Evolutionary conservation across 2,329 filamentous ascomycete species (phyloP), one percentile per base, ranked within the genome.

Genomic region (Trichoderma polysporum): DNA sequence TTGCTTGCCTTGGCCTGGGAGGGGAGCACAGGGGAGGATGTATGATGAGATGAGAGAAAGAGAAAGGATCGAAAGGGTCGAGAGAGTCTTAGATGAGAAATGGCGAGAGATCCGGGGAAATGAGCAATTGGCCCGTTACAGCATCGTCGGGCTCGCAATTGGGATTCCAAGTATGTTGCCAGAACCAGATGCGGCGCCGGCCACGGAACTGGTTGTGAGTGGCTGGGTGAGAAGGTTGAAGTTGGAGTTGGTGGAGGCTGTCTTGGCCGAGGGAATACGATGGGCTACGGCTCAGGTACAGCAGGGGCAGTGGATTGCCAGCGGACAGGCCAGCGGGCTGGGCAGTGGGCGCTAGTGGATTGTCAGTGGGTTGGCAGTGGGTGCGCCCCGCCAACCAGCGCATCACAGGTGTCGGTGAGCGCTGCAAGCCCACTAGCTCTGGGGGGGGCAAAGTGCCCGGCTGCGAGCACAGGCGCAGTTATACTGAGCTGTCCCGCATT

Each of bases 351-450:
- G 50, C 50, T 35, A 39, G 53, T 59, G 63, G 31, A 29, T 37
- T 54, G 57, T 1, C 41, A 47, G 57, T 47, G 60, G 45, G 41
- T n/a, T 54, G 39, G 12, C 49, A 54, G 60, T 54, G 50, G 49
- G 52, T 41, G 63, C 33, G 64, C 49, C 64, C 64, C 64, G 54
- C 66, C 60, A 67, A 65, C 60, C 66, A 67, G 64, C 54, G 64
- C 45, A 61, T 60, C 54, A 57, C 64, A 66, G 64, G 64, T 67
- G 66, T 67, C 66, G 66, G 66, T 67, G 66, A 67, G 53, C 57
- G 49, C 41, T 67, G 65, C 56, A 63, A 59, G 63, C n/a, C 45
- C 61, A 56, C 61, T 64, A 54, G 50, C 50, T 54, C 61, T 50
- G 61, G 61, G 61, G 60, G 47, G 13, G 35, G 22, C 39, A n/a